A percentile compares a stretch with the other conserved stretches of the same genome.
Conservation (phyloP, 208 protist genomes). For the Crithidia sp. region DNA sequence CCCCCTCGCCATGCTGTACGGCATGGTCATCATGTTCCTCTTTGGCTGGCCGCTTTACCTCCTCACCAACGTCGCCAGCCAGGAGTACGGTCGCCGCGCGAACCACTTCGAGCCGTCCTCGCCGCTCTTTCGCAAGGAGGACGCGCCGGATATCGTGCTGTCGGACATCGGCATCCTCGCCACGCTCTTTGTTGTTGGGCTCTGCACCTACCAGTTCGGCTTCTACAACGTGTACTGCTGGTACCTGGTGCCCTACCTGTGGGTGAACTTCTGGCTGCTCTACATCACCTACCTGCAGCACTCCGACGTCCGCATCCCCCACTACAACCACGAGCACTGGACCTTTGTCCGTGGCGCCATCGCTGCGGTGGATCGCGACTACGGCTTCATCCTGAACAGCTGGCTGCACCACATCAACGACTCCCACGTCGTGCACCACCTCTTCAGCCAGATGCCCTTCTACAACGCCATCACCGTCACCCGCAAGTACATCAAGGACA, state of each 20-base stretch:
- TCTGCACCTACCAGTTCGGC: conserved; percentile 56
- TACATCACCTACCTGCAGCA: conserved; percentile 96
- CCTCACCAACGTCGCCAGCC: conserved; percentile 76
- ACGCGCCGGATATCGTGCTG: conserved; percentile 65
- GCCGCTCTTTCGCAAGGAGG: conserved; percentile 83
- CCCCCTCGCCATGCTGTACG: conserved; percentile 54
- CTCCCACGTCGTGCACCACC: conserved; percentile 95
- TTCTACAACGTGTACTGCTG: conserved; percentile 64
- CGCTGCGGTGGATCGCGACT: conserved; percentile 92
- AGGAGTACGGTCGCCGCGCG: conserved; percentile 68
- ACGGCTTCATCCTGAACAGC: conserved; percentile 80
- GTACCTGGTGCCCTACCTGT: conserved; percentile 86
- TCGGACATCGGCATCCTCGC: conserved; percentile 77
- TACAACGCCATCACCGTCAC: conserved; percentile 93
- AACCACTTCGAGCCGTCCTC: conserved; percentile 88
- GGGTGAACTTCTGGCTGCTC: conserved; percentile 93
- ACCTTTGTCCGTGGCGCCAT: conserved; percentile 94
- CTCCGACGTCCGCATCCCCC: conserved; percentile 90
- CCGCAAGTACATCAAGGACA: conserved; percentile 67
- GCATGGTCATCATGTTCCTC: conserved; percentile 74
- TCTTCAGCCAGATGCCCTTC: conserved; percentile 94
- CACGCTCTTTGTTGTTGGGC: conserved; percentile 49
- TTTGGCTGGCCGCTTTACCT: conserved; percentile 93
- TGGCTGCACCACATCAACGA: conserved; percentile 94
- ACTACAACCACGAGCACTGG: conserved; percentile 92